Percentiles rank a stretch among this genome's conserved stretches.
phyloP scores from a whole-genome alignment of 164 flowering plant genomes.

The Kingdonia uniflora region DNA sequence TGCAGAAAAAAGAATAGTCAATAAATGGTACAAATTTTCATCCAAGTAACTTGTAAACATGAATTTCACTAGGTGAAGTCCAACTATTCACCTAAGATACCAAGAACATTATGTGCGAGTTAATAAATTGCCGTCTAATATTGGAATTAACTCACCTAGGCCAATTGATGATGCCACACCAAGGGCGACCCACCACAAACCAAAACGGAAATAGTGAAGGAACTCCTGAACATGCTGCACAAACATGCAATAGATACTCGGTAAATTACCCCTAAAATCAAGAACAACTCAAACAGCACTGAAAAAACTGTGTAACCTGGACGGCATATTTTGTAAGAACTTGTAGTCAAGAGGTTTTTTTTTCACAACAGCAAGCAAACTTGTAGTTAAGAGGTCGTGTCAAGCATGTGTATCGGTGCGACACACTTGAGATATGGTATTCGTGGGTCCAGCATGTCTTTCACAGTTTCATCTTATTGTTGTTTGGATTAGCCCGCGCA shows the following conservation, averaged over 20 bases:
- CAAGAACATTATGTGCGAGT: no score
- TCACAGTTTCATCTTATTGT: no score
- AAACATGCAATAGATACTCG: slow-evolving; percentile 6
- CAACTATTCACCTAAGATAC: no score
- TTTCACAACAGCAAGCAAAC: not conserved
- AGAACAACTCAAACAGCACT: not conserved
- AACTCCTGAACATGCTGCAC: slow-evolving; percentile 80
- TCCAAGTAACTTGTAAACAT: not conserved
- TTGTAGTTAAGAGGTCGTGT: not conserved
- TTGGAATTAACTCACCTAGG: slow-evolving; percentile 43
- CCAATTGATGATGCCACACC: slow-evolving; percentile 98
- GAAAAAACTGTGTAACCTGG: no score
- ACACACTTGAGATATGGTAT: no score
- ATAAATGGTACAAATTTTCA: no score
- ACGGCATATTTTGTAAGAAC: no score
- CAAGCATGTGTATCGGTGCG: no score
- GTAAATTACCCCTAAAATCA: not conserved
- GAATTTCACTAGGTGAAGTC: not conserved
- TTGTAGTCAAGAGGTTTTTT: no score
- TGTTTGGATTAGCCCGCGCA: no score
- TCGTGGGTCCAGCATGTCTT: no score
- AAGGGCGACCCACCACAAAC: slow-evolving; percentile 84
- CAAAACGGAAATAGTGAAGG: slow-evolving; percentile 40
- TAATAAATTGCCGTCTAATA: not conserved
- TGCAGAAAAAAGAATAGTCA: slow-evolving; percentile 10